phyloP scores from a whole-genome alignment of 179 eudicot genomes.

The Spergularia azorica region DNA sequence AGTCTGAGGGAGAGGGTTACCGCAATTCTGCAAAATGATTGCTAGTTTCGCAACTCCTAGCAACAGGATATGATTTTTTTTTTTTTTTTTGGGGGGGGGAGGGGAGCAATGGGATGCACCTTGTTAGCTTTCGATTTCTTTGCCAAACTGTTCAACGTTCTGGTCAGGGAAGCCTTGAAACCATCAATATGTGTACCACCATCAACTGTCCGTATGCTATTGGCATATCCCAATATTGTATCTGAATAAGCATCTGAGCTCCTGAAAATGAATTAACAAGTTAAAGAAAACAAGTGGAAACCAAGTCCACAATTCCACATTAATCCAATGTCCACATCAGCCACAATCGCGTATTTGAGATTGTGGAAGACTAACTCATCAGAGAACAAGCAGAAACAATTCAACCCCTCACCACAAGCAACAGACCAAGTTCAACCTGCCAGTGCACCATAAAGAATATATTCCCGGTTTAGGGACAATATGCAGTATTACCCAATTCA shows the following conservation, averaged over 20 bases:
- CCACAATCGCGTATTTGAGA: background rate
- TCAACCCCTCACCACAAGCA: no score
- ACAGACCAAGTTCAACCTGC: no score
- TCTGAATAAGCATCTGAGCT: conserved; percentile 97
- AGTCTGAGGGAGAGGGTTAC: background rate
- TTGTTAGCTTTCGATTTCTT: conserved; percentile 81
- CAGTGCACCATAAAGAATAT: no score
- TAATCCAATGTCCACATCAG: background rate
- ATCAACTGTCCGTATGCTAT: conserved; percentile 95
- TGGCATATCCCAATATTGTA: conserved; percentile 89
- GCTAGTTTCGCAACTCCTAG: background rate
- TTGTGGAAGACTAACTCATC: background rate
- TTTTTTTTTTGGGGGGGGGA: background rate
- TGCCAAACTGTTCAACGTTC: conserved; percentile 78
- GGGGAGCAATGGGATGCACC: conserved; percentile 39
- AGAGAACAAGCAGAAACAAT: background rate
- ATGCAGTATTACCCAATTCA: background rate
- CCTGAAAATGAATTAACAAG: conserved; percentile 45
- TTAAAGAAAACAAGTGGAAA: conserved; percentile 8
- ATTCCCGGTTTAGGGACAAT: background rate
- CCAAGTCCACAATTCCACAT: conserved; percentile 3
- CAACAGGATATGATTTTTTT: background rate
- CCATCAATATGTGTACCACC: conserved; percentile 99
- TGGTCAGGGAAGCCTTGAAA: conserved; percentile 78
- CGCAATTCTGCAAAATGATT: no score